Percentiles rank a stretch among this genome's conserved stretches.
Conservation (phyloP, 2,329 filamentous ascomycete genomes). For the Alternaria dauci region DNA sequence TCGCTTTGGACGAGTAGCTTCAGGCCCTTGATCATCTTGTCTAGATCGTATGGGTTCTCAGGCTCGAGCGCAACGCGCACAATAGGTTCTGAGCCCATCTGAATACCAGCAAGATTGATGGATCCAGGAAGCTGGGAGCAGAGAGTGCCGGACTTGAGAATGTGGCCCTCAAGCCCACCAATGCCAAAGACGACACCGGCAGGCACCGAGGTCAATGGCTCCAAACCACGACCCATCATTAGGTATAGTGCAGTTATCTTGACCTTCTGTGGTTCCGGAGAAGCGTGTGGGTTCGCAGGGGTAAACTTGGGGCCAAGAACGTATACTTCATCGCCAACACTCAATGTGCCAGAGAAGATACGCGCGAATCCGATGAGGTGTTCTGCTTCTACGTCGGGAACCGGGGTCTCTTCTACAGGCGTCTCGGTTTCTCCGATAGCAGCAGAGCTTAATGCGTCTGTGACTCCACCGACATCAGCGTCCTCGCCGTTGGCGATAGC, state of each 20-base stretch:
- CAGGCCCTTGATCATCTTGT: slow-evolving; percentile 93
- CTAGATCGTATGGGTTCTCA: slow-evolving; percentile 84
- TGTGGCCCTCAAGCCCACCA: slow-evolving; percentile 86
- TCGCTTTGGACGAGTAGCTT: slow-evolving; percentile 91
- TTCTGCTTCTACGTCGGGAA: slow-evolving; percentile 75
- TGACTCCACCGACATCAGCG: slow-evolving; percentile 62
- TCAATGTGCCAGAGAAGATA: slow-evolving; percentile 89
- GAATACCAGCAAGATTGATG: slow-evolving; percentile 88
- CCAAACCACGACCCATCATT: slow-evolving; percentile 91
- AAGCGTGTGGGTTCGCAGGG: slow-evolving; percentile 75
- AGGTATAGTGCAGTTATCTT: slow-evolving; percentile 90
- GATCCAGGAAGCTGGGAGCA: slow-evolving; percentile 87
- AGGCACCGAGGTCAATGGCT: slow-evolving; percentile 82
- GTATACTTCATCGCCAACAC: slow-evolving; percentile 89
- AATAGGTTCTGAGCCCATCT: slow-evolving; percentile 83
- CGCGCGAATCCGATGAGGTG: slow-evolving; percentile 94
- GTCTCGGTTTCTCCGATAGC: slow-evolving; percentile 59
- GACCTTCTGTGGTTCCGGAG: slow-evolving; percentile 80
- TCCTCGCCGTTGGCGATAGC: slow-evolving; percentile 58
- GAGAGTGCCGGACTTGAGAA: slow-evolving; percentile 95
- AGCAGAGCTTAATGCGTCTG: slow-evolving; percentile 67
- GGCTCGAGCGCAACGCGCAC: slow-evolving; percentile 97
- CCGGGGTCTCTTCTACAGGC: slow-evolving; percentile 40
- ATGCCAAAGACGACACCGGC: slow-evolving; percentile 97
- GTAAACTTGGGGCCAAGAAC: slow-evolving; percentile 94